phyloP scores from a whole-genome alignment of 257 asterid genomes.

The Craterostigma plantagineum region DNA sequence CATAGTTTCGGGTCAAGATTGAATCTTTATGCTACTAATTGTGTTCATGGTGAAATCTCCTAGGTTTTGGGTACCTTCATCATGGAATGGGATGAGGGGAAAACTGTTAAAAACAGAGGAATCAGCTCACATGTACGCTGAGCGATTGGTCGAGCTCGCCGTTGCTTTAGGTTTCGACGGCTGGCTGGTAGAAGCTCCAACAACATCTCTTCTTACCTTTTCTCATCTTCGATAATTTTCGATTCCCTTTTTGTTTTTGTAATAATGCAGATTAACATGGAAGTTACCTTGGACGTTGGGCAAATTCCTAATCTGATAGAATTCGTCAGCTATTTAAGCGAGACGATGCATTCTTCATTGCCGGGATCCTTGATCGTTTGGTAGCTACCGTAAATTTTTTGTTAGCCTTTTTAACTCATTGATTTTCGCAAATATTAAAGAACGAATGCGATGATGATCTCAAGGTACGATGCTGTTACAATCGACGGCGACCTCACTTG shows the following conservation, averaged over 20 bases:
- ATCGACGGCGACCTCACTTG: conserved; percentile 60
- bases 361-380: conserved; percentile 85
- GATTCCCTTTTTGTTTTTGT: neutral
- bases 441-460: conserved; percentile 11
- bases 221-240: conserved; percentile 1
- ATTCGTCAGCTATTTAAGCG: conserved; percentile 56
- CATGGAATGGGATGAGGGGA: conserved; percentile 89
- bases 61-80: conserved; percentile 86
- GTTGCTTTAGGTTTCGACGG: conserved; percentile 87
- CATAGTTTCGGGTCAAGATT: too few relatives aligned
- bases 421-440: conserved; percentile 3
- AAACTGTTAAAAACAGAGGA: conserved; percentile 41
- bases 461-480: conserved; percentile 90
- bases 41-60: neutral
- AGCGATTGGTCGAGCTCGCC: conserved; percentile 72
- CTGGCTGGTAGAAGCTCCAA: conserved; percentile 63
- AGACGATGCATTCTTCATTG: conserved; percentile 68
- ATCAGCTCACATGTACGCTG: conserved; percentile 73
- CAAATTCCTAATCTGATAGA: conserved; percentile 69
- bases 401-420: neutral
- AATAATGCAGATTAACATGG: conserved; percentile 61
- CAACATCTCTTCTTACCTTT: conserved; percentile 2
- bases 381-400: conserved; percentile 25
- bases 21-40: neutral
- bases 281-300: conserved; percentile 37